Evolutionary conservation across 495 filamentous ascomycete species (phyloP), one percentile per base, ranked within the genome.

Genomic region (Jackrogersella multiformis): DNA sequence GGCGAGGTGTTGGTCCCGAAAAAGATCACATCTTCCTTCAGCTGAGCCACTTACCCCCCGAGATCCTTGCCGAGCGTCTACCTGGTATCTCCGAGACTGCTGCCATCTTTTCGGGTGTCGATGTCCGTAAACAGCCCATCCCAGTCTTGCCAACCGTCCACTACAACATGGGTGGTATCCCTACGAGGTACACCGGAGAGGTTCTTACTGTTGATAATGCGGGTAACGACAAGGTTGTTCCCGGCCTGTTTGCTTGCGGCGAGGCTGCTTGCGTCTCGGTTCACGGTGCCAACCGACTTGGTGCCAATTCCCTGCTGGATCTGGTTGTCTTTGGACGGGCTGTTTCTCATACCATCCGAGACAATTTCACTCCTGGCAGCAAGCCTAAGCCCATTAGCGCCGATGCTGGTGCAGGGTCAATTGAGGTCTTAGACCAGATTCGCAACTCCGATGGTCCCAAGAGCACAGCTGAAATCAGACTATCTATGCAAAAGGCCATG

Each of bases 121-220:
- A 98, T 77, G 94, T 98, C 67, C 89, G 88, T 76, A 97, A 96
- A 84, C 90, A 97, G 79, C 94, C 94, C 68, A 98, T 98, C 73
- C 94, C 94, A 56, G 95, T 98, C 68, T 85, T 98, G 58, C 94
- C 94, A 49, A 98, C 94, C 44, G 95, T 97, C 73, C 95, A 98
- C 84, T 98, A 98, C 86, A 97, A 97, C 87, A 98, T 98, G 94
- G 94, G 94, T 78, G 94, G 94, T 84, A 97, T 97, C 73, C 94
- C 94, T 45, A 98, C 94, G 61, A 92, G 92, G 73, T 97, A 95
- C 86, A 97, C 92, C 61, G 94, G 94, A 77, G 93, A 98, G 80
- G 94, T 97, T 70, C 77, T 98, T 58, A 94, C 90, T 28, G 83
- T 94, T 48, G 92, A 97, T 72, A 86, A 88, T 75, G 72, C 82